Base-by-base conservation (phyloP, 495 filamentous ascomycete species). In the Aspergillus asperescens region DNA sequence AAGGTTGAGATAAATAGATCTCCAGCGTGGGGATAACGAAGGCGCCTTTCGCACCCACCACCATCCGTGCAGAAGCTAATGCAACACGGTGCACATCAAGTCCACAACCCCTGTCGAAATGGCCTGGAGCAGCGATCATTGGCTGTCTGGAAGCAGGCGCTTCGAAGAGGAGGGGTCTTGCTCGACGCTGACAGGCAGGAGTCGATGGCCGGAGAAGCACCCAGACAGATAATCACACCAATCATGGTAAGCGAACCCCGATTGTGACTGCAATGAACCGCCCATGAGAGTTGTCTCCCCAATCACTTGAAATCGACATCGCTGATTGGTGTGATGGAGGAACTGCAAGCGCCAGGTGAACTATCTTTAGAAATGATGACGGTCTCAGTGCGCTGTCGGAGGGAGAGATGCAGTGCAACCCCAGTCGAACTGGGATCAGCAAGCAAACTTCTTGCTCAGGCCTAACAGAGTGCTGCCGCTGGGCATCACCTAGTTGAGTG, bases 361-460 rank as follows among this genome's bases (percentile, higher is more conserved):
- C 63, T 66, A 69, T 63, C 51, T 64, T 67, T 69, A 71, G 66
- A 61, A 57, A n/a, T n/a, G n/a, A n/a, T n/a, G n/a, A n/a, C n/a
- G n/a, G n/a, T n/a, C 24, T 1, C 22, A 35, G 13, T 5, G n/a
- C 39, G 38, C 28, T 23, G 4, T 43, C 25, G 39, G 38, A 41
- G 25, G 44, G 18, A 16, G 20, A 48, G 25, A 9, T 25, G 35
- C 4, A 44, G 4, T 23, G n/a, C 12, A 16, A 18, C 5, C 23
- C 7, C 23, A 25, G 16, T 16, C 19, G 8, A 35, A n/a, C 27
- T n/a, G 43, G 27, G 35, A 31, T 42, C 48, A 50, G 48, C 48
- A 50, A 50, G 45, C 50, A 46, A n/a, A 19, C 2, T 31, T 22
- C 12, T n/a, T 0, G 8, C 16, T 34, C 23, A 29, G 16, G 9